These are phyloP conservation scores for Bjerkandera adusta DNA, from an alignment of 1,284 basidiomycete species.

Conservation along the genomic window DNA sequence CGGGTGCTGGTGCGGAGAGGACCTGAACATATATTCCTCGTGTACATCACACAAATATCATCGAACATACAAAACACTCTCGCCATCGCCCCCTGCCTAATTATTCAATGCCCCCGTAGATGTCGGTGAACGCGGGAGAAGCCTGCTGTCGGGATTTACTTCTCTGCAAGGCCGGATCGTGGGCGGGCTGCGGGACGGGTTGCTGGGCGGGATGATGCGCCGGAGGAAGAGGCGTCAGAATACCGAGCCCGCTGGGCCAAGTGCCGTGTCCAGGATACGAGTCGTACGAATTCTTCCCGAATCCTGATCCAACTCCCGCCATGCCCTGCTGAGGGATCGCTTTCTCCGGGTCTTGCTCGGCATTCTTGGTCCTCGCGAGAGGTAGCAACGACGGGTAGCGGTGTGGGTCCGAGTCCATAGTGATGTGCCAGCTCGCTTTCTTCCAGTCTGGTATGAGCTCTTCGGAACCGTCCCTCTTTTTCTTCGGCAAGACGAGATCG, in stretches of 20 bases:
- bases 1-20: no score
- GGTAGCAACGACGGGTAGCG: conserved; percentile 29
- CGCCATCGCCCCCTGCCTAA: background rate
- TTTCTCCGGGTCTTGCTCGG: conserved; percentile 10
- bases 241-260: conserved; percentile 8
- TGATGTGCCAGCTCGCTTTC: conserved; percentile 55
- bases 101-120: conserved; percentile 14
- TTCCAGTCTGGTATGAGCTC: conserved; percentile 63
- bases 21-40: no score
- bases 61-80: conserved; percentile 4
- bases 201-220: background rate
- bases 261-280: conserved; percentile 1
- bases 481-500: conserved; percentile 43
- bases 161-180: background rate
- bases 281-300: background rate
- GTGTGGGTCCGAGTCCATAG: conserved; percentile 39
- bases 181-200: background rate
- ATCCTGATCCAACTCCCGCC: conserved; percentile 13
- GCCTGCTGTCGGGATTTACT: conserved; percentile 5
- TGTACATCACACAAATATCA: no score
- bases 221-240: conserved; percentile 11
- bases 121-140: conserved; percentile 10
- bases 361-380: conserved; percentile 9
- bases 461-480: conserved; percentile 38
- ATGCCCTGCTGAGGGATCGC: conserved; percentile 2